These are phyloP conservation scores for Nitzschia palea DNA, from an alignment of 108 stramenopile species.

Conservation along the genomic window DNA sequence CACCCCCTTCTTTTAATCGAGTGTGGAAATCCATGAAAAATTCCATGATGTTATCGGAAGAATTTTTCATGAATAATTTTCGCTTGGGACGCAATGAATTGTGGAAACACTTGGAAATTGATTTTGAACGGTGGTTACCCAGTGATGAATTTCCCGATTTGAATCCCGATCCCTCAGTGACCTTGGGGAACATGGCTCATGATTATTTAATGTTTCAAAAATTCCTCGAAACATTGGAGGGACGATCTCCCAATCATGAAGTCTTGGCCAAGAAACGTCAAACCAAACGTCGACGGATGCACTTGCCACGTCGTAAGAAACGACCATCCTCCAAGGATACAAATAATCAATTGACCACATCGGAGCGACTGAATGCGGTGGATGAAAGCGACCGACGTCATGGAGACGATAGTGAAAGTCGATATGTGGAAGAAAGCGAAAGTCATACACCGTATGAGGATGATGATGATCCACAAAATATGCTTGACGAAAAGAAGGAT, in stretches of 20 bases:
- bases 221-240: conserved; percentile 5
- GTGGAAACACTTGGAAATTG: neutral
- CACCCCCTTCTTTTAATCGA: neutral
- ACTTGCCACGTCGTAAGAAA: neutral
- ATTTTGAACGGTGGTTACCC: neutral
- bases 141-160: conserved; percentile 12
- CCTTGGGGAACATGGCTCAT: neutral
- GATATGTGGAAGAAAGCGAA: neutral
- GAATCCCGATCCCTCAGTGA: neutral
- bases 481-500: neutral
- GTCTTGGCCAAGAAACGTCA: neutral
- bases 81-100: neutral
- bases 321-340: neutral
- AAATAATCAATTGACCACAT: neutral
- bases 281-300: neutral
- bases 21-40: neutral
- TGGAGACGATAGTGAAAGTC: too few species aligned
- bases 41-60: neutral
- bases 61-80: neutral
- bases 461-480: neutral
- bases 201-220: conserved; percentile 11
- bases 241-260: neutral
- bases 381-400: too few species aligned
- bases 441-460: neutral
- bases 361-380: too few species aligned